Evolutionary conservation across 495 filamentous ascomycete genomes (phyloP), one percentile per base, ranked within the genome.

Genomic region (Penicillium canariense): DNA sequence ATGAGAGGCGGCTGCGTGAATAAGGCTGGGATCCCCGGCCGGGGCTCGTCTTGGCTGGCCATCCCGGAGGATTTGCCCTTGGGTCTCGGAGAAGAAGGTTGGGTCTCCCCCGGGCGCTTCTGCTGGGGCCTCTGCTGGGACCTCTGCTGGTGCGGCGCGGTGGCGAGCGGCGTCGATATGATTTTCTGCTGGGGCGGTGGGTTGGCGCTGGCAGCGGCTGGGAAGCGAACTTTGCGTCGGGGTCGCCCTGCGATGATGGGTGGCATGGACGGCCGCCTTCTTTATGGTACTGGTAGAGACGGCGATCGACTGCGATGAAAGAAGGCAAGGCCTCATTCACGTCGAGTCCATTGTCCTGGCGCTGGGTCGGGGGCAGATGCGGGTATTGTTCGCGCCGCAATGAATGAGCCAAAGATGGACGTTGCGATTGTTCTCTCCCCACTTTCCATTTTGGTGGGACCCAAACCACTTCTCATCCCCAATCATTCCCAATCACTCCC

Each of bases 1-100:
- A 97, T 78, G 34, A 76, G 71, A 4, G 88, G 84, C 51, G 61
- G 69, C 49, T 71, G 71, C 36, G 80, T 85, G 70, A 89, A 93
- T 30, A 94, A 63, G 48, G 78, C 72, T 26, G 87, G 84, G 43
- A 87, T 74, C 69, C 79, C 76, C 30, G 69, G 62, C 48, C 68
- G 66, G 43, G 55, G 62, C 63, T 64, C 34, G 34, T 50, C 22
- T 49, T n/a, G 44, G 27, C 43, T 55, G 10, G 58, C 23, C 40
- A 60, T 60, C 32, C 30, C 20, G 26, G 43, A 31, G 25, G 43
- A 27, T 15, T 44, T 44, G 25, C 6, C 26, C n/a, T n/a, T n/a
- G 14, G 43, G 25, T 11, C 26, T 43, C 0, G 11, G 22, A 26
- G 14, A n/a, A 31, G 43, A 31, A 4, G 31, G 35, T 34, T 38